These are phyloP conservation scores for Salvia sclarea DNA, from an alignment of 305 asterid species.

Conservation along the genomic window DNA sequence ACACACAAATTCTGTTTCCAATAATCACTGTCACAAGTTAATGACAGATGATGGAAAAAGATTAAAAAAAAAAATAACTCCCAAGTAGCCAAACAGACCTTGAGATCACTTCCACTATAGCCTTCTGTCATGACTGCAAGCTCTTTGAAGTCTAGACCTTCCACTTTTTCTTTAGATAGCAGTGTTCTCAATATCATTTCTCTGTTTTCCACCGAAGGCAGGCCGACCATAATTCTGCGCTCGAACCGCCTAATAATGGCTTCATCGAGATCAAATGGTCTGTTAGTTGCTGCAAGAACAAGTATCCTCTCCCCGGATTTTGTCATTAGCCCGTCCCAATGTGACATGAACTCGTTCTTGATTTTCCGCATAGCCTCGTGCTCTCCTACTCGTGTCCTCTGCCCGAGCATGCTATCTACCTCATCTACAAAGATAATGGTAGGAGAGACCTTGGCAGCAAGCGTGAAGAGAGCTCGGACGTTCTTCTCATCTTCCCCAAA, in stretches of 20 bases:
- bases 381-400: conserved; percentile 89
- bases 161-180: conserved; percentile 76
- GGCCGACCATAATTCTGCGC: conserved; percentile 91
- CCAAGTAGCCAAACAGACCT: conserved; percentile 49
- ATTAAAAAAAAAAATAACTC: conserved; percentile 3
- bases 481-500: conserved; percentile 95
- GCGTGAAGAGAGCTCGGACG: conserved; percentile 90
- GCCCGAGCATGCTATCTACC: conserved; percentile 98
- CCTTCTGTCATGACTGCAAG: conserved; percentile 87
- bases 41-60: conserved; percentile 12
- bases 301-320: conserved; percentile 79
- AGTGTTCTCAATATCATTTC: conserved; percentile 88
- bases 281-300: conserved; percentile 91
- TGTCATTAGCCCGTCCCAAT: conserved; percentile 90
- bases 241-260: conserved; percentile 93
- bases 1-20: conserved; percentile 75
- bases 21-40: conserved; percentile 31
- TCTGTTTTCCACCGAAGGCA: conserved; percentile 83
- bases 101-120: conserved; percentile 92
- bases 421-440: conserved; percentile 91
- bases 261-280: conserved; percentile 94
- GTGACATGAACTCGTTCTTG: conserved; percentile 85
- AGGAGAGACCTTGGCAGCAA: conserved; percentile 89
- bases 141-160: conserved; percentile 74
- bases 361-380: conserved; percentile 95